Base-by-base conservation (phyloP, 1,139 yeast genomes). In the Saccharomyces hybrid region DNA sequence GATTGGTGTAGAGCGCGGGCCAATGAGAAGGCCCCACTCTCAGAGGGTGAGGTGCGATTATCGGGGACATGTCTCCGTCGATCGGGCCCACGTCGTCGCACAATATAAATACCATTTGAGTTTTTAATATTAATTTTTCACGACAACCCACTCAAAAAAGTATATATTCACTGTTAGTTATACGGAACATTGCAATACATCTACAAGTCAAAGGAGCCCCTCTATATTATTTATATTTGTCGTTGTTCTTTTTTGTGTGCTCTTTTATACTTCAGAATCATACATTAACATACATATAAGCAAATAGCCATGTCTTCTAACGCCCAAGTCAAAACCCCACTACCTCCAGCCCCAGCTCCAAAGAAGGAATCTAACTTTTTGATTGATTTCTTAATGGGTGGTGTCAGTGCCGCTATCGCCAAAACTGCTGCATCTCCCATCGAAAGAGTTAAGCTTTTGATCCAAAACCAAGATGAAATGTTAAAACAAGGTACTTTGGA, bases 391-490 rank as follows among this genome's bases (percentile, higher is more conserved):
- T 68, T 82, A 73, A 82, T 84, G 88, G 88, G 88, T 72, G 89
- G 89, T 81, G 87, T 84, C 61, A 84, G 89, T 73, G 89, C 90
- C 74, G 89, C 89, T 66, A 84, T 84, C 75, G 82, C 89, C 65
- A 84, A 84, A 83, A 84, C 90, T 58, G 88, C 87, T 59, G 89
- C 89, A 64, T 89, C 90, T 67, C 90, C 90, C 73, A 84, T 84
- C 69, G 90, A 84, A 77, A 82, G 90, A 75, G 87, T 84, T 72
- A 84, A 84, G 80, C 79, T 84, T 65, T 79, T 84, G 75, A 83
- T 84, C 74, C 90, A 84, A 77, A 84, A 84, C 76, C 90, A 84
- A 76, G 90, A 84, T 70, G 89, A 84, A 76, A 84, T 84, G 89
- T 69, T 84, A 73, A 84, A 84, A 79, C 88, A 83, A 74, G 89